Conservation (phyloP, 2,329 filamentous ascomycete genomes). For the Stemphylium beticola region DNA sequence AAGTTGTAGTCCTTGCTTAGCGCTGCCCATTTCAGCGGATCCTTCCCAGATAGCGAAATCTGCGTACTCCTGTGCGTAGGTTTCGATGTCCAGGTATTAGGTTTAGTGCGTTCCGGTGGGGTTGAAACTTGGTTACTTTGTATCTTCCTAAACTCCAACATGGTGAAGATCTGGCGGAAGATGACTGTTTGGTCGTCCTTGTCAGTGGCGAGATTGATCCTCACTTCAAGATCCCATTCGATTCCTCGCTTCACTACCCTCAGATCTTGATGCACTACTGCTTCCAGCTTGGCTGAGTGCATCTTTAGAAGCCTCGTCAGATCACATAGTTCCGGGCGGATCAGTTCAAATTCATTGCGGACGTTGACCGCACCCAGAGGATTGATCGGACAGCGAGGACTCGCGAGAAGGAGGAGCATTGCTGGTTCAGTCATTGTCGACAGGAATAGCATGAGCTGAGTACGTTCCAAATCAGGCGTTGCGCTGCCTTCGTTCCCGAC, state of each 20-base stretch:
- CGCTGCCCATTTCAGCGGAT: constrained; percentile 7
- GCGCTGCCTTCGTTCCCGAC: not conserved
- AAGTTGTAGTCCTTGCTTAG: constrained; percentile 16
- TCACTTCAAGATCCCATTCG: constrained; percentile 11
- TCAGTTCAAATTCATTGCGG: constrained; percentile 10
- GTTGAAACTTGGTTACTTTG: not conserved
- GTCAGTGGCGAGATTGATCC: not conserved
- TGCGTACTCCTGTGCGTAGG: not conserved
- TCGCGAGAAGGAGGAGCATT: constrained; percentile 15
- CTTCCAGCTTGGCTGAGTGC: constrained; percentile 1
- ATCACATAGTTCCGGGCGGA: constrained; percentile 7
- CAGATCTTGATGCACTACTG: not conserved
- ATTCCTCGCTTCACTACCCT: constrained; percentile 8
- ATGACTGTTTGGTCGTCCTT: not conserved
- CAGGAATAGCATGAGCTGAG: constrained; percentile 6
- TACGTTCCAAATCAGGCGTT: not conserved
- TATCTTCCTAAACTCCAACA: constrained; percentile 9
- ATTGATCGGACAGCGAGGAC: constrained; percentile 8
- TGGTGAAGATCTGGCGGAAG: constrained; percentile 13
- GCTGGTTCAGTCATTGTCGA: constrained; percentile 11
- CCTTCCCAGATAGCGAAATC: constrained; percentile 1
- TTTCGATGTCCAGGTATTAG: not conserved
- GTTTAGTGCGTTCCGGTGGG: not conserved
- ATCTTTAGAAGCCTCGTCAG: not conserved
- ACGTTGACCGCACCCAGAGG: constrained; percentile 13